A percentile compares a stretch with the other conserved stretches of the same genome.
phyloP scores from a whole-genome alignment of 805 yeast species.

The Wickerhamomyces kurtzmanii region DNA sequence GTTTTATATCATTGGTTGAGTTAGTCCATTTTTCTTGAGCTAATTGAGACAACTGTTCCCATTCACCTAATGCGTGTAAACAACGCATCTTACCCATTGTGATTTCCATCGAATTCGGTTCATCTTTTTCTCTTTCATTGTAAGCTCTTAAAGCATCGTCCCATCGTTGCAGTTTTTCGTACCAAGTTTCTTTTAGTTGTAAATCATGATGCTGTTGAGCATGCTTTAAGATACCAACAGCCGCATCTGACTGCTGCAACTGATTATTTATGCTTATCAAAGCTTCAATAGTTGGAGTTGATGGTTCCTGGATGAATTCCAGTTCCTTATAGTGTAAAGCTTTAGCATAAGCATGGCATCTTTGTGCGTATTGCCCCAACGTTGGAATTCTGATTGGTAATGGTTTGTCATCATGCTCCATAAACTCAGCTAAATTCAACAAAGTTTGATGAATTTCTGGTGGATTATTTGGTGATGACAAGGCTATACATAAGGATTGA shows the following conservation, averaged over 20 bases:
- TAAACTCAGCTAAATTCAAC: constrained; percentile 84
- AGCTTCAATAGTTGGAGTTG: constrained; percentile 85
- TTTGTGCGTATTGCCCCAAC: constrained; percentile 84
- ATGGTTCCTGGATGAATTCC: constrained; percentile 89
- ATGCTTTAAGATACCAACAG: constrained; percentile 90
- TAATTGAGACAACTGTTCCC: constrained; percentile 84
- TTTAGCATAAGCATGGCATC: constrained; percentile 96
- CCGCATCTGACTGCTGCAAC: constrained; percentile 94
- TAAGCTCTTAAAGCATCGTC: constrained; percentile 94
- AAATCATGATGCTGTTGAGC: constrained; percentile 87
- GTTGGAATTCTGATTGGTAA: constrained; percentile 87
- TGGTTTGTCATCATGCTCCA: constrained; percentile 96
- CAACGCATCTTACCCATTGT: constrained; percentile 98
- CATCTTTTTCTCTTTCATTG: constrained; percentile 63
- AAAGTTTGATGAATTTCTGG: constrained; percentile 92
- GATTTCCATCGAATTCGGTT: constrained; percentile 79
- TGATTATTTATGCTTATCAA: constrained; percentile 89
- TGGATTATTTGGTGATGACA: constrained; percentile 84
- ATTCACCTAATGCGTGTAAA: constrained; percentile 95
- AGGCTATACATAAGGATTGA: constrained; percentile 74
- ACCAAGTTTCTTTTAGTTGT: constrained; percentile 95
- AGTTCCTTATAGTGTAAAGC: constrained; percentile 93
- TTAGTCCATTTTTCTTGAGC: constrained; percentile 81
- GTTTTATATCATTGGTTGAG: constrained; percentile 60
- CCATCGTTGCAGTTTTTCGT: constrained; percentile 94